Base-by-base conservation (phyloP, 768 basidiomycete species). In the Leccinum rimulosum region DNA sequence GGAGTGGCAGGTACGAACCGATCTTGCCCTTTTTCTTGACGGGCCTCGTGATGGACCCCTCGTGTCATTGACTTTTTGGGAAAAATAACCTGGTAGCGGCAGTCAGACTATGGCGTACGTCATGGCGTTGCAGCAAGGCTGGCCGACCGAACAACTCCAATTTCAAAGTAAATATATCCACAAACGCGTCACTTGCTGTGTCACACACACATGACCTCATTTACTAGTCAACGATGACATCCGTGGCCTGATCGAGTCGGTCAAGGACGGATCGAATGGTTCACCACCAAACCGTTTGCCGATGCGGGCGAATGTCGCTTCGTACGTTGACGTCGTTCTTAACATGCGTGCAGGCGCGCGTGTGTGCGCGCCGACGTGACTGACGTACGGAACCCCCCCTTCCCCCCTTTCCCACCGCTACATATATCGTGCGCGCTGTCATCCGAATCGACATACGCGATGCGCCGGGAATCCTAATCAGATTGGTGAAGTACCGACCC, bases 61-160 rank as follows among this genome's bases (percentile, higher is more conserved):
- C 49, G 12, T 25, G 14, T 27, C 28, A 17, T 50, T 15, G 15
- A 25, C 38, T 17, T 40, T 40, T 2, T 0, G 17, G 38, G 3
- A 17, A 17, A 40, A 45, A 45, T 0, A 12, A 33, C 33, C 33
- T 33, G 33, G 12, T 10, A 52, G 91, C 65, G 94, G 94, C 25
- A 91, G 89, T 63, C 90, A 95, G 70, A 93, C 92, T 1, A 98
- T 98, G 95, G 95, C 94, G 3, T 91, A 88, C 63, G 93, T 97
- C 27, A 91, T 97, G 90, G 92, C 92, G 4, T 75, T 91, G 33
- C 88, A 95, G 62, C 84, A 96, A 69, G 86, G 87, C 15, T 97
- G 95, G 95, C 76, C 76, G 66, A 72, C 83, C 72, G 77, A 82
- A 43, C 68, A 81, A 22, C 72, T 93, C 62, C 78, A 82, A 67